Base-by-base conservation (phyloP, 768 basidiomycete species). In the Mycena albidolilacea region DNA sequence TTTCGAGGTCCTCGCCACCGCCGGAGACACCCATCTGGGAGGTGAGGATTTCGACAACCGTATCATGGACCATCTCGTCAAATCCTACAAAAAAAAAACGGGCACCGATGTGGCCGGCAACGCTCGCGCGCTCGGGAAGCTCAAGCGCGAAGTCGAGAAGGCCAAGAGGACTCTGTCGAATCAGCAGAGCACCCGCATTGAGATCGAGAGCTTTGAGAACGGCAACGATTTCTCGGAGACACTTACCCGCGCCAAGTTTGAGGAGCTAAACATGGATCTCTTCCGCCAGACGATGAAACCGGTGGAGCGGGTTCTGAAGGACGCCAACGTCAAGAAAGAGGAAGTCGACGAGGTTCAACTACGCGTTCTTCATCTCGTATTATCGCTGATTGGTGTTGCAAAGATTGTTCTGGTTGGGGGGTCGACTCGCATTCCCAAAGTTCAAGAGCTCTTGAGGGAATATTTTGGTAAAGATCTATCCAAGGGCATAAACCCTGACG, bases 221-320 rank as follows among this genome's bases (percentile, higher is more conserved):
- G 93, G 93, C 70, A 91, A 93, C 77, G 94, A 95, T 85, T 90
- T 95, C 80, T 90, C 90, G 60, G 93, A 94, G 86, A 91, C 90
- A 9, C 85, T 95, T 63, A 95, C 94, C 21, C 87, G 93, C 60
- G 93, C 93, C 82, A 94, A 94, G 84, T 95, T 95, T 80, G 94
- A 95, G 85, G 93, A 95, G 82, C 86, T 95, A 77, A 95, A 93
- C 86, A 87, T 91, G 82, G 93, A 94, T 78, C 87, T 95, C 37
- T 95, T 95, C 89, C 85, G 90, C 76, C 92, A 92, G 88, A 95
- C 94, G 15, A 91, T 95, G 91, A 92, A 92, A 84, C 93, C 93
- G 71, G 94, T 95, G 73, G 91, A 94, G 82, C 93, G 92, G 83
- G 94, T 95, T 21, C 86, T 95, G 74, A 93, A 92, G 88, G 93